phyloP scores from a whole-genome alignment of 176 grass and related monocot species.

The Avena eriantha region DNA sequence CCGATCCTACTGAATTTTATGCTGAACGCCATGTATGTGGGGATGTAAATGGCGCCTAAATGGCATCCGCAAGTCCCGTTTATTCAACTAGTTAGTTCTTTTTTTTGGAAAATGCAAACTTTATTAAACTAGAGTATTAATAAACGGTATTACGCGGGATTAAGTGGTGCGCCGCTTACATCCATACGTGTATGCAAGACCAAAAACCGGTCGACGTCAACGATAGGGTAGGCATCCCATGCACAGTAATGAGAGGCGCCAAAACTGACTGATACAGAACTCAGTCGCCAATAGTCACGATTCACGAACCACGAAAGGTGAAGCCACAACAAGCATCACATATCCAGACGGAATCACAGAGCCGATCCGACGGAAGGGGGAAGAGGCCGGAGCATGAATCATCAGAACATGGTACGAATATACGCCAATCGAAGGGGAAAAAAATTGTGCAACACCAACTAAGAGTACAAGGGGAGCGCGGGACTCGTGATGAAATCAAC shows the following conservation, averaged over 20 bases:
- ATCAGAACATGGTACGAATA: neutral
- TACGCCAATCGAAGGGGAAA: neutral
- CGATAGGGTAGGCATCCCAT: neutral
- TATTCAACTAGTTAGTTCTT: too few species aligned
- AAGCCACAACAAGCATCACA: neutral
- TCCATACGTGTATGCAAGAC: too few species aligned
- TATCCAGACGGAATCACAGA: neutral
- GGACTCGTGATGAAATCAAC: neutral
- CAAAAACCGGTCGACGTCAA: neutral
- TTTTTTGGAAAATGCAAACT: too few species aligned
- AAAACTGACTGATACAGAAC: neutral
- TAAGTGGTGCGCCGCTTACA: too few species aligned
- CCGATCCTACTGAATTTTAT: too few species aligned
- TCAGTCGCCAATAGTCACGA: neutral
- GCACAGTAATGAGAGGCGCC: neutral
- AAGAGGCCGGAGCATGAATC: neutral
- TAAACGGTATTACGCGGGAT: too few species aligned
- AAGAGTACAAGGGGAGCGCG: neutral
- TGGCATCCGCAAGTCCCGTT: too few species aligned
- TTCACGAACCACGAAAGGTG: neutral
- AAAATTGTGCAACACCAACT: neutral
- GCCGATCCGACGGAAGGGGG: neutral
- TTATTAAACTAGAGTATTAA: too few species aligned
- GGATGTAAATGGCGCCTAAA: too few species aligned
- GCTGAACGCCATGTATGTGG: too few species aligned